Base-by-base conservation (phyloP, 441 rosid species). In the Populus tomentosa region DNA sequence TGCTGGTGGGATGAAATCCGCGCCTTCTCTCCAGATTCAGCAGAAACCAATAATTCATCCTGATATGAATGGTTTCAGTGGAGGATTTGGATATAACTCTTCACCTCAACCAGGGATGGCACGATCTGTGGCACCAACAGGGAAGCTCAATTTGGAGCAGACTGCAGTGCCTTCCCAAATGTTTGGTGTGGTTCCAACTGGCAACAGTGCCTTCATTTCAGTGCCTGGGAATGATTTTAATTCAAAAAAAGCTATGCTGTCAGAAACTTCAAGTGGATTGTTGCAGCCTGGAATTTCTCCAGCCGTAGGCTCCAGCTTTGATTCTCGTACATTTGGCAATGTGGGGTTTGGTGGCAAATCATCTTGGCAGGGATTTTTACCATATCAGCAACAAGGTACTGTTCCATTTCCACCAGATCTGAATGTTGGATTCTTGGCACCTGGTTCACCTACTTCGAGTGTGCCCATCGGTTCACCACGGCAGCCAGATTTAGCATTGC, bases 401-500 rank as follows among this genome's bases (percentile, higher is more conserved):
- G 81, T 73, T 14, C 72, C 82, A 77, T 84, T 86, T 70, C 84
- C 90, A 30, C 90, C 92, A 0, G 97, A 94, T 76, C 83, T 85
- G 72, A 94, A 94, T 77, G 84, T 82, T 33, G 83, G 89, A 76
- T 85, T 88, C 76, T 80, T 81, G 78, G 75, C 86, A 7, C 91
- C 88, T 32, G 82, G 84, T 69, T 91, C 94, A 69, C 94, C 92
- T 7, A 84, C 86, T 85, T 83, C 91, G 21, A 84, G 81, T 50
- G 46, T 82, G 74, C 88, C 87, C 59, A 78, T 82, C 5, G 87
- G 90, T 72, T 86, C 92, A 32, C 84, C 89, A 7, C 90, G 85
- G 77, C 93, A 89, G 76, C 97, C 97, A 2, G 98, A 93, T 86
- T 89, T 93, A 84, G 97, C 91, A n/a, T 83, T 93, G 78, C 98